Conservation (phyloP, 805 yeast genomes). For the Candida rishiriensis region DNA sequence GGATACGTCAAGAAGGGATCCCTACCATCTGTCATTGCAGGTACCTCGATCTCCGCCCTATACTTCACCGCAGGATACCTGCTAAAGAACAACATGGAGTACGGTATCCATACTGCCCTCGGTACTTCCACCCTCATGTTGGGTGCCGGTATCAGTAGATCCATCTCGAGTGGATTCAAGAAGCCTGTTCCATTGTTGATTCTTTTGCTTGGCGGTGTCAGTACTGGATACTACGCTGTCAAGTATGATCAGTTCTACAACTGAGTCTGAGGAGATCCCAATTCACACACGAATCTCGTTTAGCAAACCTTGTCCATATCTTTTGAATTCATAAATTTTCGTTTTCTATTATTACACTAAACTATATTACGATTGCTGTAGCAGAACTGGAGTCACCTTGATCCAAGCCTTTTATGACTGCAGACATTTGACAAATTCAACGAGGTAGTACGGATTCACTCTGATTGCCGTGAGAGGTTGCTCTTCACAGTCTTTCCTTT, state of each 20-base stretch:
- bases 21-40: slow-evolving; percentile 76
- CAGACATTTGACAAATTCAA: slow-evolving; percentile 3
- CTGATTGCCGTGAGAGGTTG: background rate
- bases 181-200: slow-evolving; percentile 76
- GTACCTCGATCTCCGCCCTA: slow-evolving; percentile 52
- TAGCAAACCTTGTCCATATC: background rate
- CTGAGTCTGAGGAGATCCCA: background rate
- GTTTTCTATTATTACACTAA: too few species aligned
- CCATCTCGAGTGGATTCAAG: slow-evolving; percentile 46
- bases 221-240: slow-evolving; percentile 64
- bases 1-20: slow-evolving; percentile 56
- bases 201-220: slow-evolving; percentile 55
- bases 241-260: slow-evolving; percentile 71
- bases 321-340: background rate
- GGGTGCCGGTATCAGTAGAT: slow-evolving; percentile 68
- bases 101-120: slow-evolving; percentile 78
- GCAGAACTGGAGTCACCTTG: too few species aligned
- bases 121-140: slow-evolving; percentile 64
- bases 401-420: background rate
- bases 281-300: too few species aligned
- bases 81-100: slow-evolving; percentile 64
- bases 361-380: too few species aligned
- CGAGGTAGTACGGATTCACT: slow-evolving; percentile 1
- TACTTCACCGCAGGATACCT: slow-evolving; percentile 75
- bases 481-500: background rate